Base-by-base conservation (phyloP, 2,329 filamentous ascomycete species). In the Lomentospora prolificans region DNA sequence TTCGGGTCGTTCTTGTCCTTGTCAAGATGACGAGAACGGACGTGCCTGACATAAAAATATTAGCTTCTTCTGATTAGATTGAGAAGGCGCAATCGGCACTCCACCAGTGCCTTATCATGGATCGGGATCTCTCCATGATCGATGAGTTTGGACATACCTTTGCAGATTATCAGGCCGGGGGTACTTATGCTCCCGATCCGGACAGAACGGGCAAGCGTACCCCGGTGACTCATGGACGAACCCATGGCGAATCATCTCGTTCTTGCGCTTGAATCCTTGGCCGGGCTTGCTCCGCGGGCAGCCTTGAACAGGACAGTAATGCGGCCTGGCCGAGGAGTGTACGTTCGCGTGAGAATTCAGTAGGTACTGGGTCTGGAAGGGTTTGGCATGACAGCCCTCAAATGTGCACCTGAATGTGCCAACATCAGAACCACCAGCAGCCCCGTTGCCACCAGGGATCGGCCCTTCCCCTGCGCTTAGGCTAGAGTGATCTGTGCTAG, bases 161-260 rank as follows among this genome's bases (percentile, higher is more conserved):
- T 96, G 92, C 56, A 99, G 74, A 75, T 97, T 97, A 69, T 99
- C 94, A 31, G 94, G 94, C 62, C 94, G 79, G 4, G 94, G 94
- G 68, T 97, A 97, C 66, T 87, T 91, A 69, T 96, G 92, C 67
- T 96, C 90, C 61, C 90, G 80, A 64, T 96, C 90, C 1, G 90
- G 88, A 68, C 94, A 99, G 66, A 96, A 97, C 0, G 94, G 94
- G 68, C 94, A 99, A 28, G 96, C 85, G 65, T 97, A 99, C 58
- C 92, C 92, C 1, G 94, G 94, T 6, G 90, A 95, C 61, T 90
- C 86, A 65, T 99, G 94, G 3, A 97, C 94, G 3, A 97, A 79
- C 1, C 92, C 91, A 65, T 87, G 84, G 27, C 84, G 72, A 50
- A 86, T 86, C 84, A 87, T 86, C 66, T 87, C 84, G 61, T 87